Evolutionary conservation across 2,329 filamentous ascomycete genomes (phyloP).

Genomic region (Ceratocystiopsis minuta): DNA sequence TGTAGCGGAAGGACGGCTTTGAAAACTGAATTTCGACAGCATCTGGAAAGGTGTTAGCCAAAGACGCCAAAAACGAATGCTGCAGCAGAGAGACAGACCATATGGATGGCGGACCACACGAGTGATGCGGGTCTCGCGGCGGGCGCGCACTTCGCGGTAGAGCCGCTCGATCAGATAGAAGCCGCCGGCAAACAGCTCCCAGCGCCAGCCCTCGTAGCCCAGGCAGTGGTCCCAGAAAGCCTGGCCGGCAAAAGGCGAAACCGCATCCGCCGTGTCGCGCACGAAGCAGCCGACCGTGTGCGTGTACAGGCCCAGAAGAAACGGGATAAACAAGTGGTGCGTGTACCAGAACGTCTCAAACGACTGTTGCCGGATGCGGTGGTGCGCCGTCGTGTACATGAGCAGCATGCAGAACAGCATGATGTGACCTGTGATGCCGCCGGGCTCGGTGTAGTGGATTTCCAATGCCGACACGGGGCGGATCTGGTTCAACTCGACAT

Average conservation of each 20-base stretch:
- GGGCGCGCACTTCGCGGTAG: conserved; percentile 74
- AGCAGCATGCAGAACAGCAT: conserved; percentile 99
- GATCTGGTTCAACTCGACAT: conserved; percentile 73
- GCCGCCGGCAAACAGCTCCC: conserved; percentile 75
- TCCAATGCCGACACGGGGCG: conserved; percentile 65
- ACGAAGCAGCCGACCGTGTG: conserved; percentile 96
- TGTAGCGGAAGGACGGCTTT: conserved; percentile 95
- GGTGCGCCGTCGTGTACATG: conserved; percentile 92
- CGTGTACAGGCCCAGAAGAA: conserved; percentile 83
- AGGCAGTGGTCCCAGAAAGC: conserved; percentile 84
- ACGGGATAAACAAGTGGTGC: conserved; percentile 95
- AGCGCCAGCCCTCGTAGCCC: conserved; percentile 91
- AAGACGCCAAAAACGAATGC: neutral
- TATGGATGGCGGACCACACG: conserved; percentile 93
- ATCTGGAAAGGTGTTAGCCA: conserved; percentile 31
- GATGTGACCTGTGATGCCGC: conserved; percentile 86
- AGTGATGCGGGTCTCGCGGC: conserved; percentile 73
- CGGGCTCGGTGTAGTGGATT: conserved; percentile 79
- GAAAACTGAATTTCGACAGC: conserved; percentile 94
- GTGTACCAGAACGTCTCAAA: conserved; percentile 99
- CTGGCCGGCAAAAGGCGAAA: conserved; percentile 70
- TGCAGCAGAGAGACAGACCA: conserved; percentile 31
- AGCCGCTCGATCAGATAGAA: conserved; percentile 78
- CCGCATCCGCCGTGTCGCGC: conserved; percentile 51
- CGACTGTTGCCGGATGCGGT: conserved; percentile 85